Conservation (phyloP, 495 filamentous ascomycete species). For the Penicillium diatomitis region DNA sequence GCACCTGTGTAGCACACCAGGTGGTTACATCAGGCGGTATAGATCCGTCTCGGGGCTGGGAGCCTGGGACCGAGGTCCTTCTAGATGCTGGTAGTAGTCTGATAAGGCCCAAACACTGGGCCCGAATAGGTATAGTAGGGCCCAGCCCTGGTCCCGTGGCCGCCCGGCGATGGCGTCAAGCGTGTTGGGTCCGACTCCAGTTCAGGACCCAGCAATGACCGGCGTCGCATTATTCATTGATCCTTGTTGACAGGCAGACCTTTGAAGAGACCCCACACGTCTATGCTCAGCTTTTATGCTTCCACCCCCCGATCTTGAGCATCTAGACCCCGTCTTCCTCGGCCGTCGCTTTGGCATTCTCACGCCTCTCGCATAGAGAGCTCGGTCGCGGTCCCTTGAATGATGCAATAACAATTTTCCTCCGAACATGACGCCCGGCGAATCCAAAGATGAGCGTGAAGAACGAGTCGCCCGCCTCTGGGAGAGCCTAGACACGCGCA, state of each 20-base stretch:
- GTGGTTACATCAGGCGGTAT: neutral
- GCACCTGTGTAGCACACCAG: neutral
- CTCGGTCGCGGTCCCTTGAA: conserved; percentile 16
- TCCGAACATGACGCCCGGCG: conserved; percentile 40
- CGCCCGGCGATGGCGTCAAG: conserved; percentile 24
- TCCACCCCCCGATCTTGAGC: neutral
- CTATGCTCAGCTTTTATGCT: conserved; percentile 4
- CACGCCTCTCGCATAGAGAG: neutral
- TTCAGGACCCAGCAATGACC: conserved; percentile 24
- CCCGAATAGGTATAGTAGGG: conserved; percentile 32
- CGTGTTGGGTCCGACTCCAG: conserved; percentile 2
- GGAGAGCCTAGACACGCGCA: conserved; percentile 65
- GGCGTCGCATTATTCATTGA: conserved; percentile 26
- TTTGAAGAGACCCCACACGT: conserved; percentile 4
- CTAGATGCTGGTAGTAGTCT: neutral
- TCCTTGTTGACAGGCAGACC: neutral
- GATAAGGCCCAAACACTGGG: conserved; percentile 4
- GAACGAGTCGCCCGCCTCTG: conserved; percentile 71
- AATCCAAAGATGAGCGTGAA: conserved; percentile 65
- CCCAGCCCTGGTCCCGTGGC: conserved; percentile 29
- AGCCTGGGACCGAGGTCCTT: too few relatives aligned
- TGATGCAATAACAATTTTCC: conserved; percentile 35
- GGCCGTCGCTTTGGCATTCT: neutral
- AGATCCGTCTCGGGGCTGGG: neutral
- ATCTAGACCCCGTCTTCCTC: neutral